Evolutionary conservation across 345 rosid species (phyloP).

Genomic region (Sapria himalayana): DNA sequence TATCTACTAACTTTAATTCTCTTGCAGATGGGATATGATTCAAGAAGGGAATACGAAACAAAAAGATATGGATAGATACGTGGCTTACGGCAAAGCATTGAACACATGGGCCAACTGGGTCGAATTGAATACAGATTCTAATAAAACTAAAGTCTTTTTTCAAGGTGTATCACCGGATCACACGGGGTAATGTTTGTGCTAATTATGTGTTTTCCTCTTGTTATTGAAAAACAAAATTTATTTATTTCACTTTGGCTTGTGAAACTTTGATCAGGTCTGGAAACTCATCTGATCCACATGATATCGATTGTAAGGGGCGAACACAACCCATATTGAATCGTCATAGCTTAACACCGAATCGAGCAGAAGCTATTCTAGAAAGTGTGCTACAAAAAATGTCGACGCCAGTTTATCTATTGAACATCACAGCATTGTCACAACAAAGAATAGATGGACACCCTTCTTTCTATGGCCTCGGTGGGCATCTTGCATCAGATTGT

Average conservation of each 20-base stretch:
- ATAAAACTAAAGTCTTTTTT: conserved; percentile 34
- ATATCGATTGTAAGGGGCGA: conserved; percentile 16
- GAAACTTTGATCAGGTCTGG: conserved; percentile 9
- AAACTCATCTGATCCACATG: conserved; percentile 13
- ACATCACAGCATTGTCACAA: conserved; percentile 18
- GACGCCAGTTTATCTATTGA: conserved; percentile 20
- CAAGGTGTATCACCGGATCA: conserved; percentile 68
- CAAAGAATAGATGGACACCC: conserved; percentile 32
- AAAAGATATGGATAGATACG: conserved; percentile 35
- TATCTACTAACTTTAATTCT: not conserved
- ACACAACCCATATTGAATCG: conserved; percentile 6
- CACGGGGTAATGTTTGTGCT: conserved; percentile 12
- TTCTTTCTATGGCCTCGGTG: conserved; percentile 17
- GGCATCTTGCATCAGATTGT: conserved; percentile 18
- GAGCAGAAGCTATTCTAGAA: conserved; percentile 13
- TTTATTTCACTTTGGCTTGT: not conserved
- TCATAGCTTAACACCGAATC: conserved; percentile 9
- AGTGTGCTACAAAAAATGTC: conserved; percentile 10
- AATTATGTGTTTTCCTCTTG: not conserved
- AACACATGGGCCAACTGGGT: conserved; percentile 61
- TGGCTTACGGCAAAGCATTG: conserved; percentile 40
- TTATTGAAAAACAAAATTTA: not conserved
- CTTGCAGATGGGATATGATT: conserved; percentile 42
- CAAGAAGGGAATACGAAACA: conserved; percentile 11
- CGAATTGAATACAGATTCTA: conserved; percentile 19